Percentiles rank a stretch among this genome's conserved stretches.
phyloP scores from a whole-genome alignment of 2,329 filamentous ascomycete species.

The Pseudocercospora fuligena region DNA sequence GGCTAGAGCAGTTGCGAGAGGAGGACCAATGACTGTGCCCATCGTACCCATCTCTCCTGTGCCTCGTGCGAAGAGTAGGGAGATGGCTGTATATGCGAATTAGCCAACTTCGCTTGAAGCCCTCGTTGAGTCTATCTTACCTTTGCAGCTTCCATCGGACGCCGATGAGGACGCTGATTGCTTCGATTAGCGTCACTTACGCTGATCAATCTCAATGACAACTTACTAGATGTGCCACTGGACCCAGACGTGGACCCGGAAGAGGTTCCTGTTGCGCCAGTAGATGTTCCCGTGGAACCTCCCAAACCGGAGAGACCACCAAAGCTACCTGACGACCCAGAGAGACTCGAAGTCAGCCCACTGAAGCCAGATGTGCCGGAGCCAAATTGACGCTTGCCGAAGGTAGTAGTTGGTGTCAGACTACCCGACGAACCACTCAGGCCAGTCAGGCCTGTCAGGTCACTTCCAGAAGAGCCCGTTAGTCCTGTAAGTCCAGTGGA shows the following conservation, averaged over 20 bases:
- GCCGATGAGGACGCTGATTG: background rate
- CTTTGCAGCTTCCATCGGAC: constrained; percentile 16
- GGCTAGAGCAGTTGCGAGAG: constrained; percentile 27
- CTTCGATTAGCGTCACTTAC: background rate
- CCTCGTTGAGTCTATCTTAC: constrained; percentile 1
- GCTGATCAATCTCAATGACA: background rate
- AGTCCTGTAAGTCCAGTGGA: background rate
- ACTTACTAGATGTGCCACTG: background rate
- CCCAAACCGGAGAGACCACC: background rate
- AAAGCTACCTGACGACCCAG: background rate
- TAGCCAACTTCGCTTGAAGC: constrained; percentile 40
- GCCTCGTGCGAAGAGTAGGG: constrained; percentile 64
- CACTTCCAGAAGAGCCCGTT: background rate
- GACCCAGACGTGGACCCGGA: constrained; percentile 2
- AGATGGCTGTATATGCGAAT: constrained; percentile 44
- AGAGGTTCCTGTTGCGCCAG: background rate
- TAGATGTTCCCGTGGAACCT: constrained; percentile 1
- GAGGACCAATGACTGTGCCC: constrained; percentile 43
- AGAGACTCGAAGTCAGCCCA: background rate
- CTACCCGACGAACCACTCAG: background rate
- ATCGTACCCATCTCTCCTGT: constrained; percentile 60
- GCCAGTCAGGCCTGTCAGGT: background rate
- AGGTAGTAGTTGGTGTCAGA: background rate
- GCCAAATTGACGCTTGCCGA: background rate
- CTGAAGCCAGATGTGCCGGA: background rate